A percentile compares a stretch with the other conserved stretches of the same genome.
Evolutionary conservation across 23 red algal species (phyloP).

Genomic region (Gracilaria domingensis): DNA sequence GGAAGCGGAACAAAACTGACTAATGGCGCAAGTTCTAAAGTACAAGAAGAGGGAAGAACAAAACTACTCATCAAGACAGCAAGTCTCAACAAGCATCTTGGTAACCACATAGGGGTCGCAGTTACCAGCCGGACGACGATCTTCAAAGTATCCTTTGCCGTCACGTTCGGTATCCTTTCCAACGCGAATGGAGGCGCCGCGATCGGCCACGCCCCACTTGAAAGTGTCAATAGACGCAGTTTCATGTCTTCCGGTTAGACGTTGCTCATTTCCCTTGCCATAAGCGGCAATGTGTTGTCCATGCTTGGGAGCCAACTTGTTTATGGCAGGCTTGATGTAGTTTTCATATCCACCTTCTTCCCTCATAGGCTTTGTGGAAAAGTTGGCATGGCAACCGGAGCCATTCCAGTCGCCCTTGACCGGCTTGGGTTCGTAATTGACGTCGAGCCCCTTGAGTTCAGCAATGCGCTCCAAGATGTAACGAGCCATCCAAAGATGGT

Average conservation of each 20-base stretch:
- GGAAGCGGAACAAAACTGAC: not conserved
- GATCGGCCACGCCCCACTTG: conserved; percentile 92
- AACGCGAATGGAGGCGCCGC: conserved; percentile 88
- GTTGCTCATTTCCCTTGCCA: conserved; percentile 87
- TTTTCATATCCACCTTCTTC: conserved; percentile 85
- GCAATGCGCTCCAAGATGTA: conserved; percentile 94
- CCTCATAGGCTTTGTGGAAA: conserved; percentile 97
- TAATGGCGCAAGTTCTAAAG: not conserved
- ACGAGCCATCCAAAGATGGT: conserved; percentile 91
- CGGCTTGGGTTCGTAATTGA: conserved; percentile 86
- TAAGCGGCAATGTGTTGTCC: conserved; percentile 92
- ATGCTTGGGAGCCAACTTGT: conserved; percentile 84
- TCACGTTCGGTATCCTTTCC: conserved; percentile 78
- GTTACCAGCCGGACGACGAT: conserved; percentile 93
- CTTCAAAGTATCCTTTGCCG: conserved; percentile 98
- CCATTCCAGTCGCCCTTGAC: conserved; percentile 99
- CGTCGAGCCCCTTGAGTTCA: conserved; percentile 80
- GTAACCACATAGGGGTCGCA: conserved; percentile 97
- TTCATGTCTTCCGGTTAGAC: conserved; percentile 96
- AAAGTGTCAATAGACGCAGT: conserved; percentile 93
- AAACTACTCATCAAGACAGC: conserved; percentile 69
- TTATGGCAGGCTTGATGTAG: conserved; percentile 78
- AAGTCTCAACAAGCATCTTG: conserved; percentile 88
- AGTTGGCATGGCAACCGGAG: conserved; percentile 97
- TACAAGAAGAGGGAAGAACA: not conserved